Evolutionary conservation across 495 filamentous ascomycete species (phyloP).

Genomic region (Penicillium herquei): DNA sequence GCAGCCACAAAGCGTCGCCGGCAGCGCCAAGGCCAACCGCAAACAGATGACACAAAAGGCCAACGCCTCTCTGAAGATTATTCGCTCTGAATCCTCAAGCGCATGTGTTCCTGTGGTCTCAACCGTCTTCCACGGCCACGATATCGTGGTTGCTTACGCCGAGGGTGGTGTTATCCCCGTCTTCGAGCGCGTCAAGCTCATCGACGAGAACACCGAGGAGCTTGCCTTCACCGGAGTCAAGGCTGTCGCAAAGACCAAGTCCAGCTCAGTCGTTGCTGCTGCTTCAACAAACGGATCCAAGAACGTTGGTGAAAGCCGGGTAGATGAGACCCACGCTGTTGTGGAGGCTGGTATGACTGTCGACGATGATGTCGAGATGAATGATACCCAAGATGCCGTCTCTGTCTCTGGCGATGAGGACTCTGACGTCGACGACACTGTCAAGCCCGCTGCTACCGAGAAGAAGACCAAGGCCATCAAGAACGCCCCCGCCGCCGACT

Average conservation of each 20-base stretch:
- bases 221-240: slow-evolving; percentile 46
- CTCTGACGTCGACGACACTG: slow-evolving; percentile 44
- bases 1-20: slow-evolving; percentile 28
- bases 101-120: slow-evolving; percentile 45
- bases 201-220: slow-evolving; percentile 47
- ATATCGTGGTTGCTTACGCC: slow-evolving; percentile 51
- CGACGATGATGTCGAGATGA: slow-evolving; percentile 51
- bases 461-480: slow-evolving; percentile 34
- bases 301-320: slow-evolving; percentile 54
- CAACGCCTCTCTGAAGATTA: slow-evolving; percentile 49
- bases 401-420: slow-evolving; percentile 39
- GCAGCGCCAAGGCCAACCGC: slow-evolving; percentile 44
- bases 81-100: slow-evolving; percentile 44
- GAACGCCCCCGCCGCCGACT: slow-evolving; percentile 29
- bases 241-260: slow-evolving; percentile 47
- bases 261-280: slow-evolving; percentile 38
- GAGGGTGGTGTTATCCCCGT: slow-evolving; percentile 56
- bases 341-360: slow-evolving; percentile 50
- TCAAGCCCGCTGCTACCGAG: slow-evolving; percentile 28
- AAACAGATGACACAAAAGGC: slow-evolving; percentile 52
- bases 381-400: slow-evolving; percentile 42
- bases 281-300: slow-evolving; percentile 59
- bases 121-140: slow-evolving; percentile 46
- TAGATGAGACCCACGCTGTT: slow-evolving; percentile 73
- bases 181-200: slow-evolving; percentile 54